Percentiles rank a stretch among this genome's conserved stretches.
Evolutionary conservation across 164 flowering plant species (phyloP).

Genomic region (Magnolia sinica): DNA sequence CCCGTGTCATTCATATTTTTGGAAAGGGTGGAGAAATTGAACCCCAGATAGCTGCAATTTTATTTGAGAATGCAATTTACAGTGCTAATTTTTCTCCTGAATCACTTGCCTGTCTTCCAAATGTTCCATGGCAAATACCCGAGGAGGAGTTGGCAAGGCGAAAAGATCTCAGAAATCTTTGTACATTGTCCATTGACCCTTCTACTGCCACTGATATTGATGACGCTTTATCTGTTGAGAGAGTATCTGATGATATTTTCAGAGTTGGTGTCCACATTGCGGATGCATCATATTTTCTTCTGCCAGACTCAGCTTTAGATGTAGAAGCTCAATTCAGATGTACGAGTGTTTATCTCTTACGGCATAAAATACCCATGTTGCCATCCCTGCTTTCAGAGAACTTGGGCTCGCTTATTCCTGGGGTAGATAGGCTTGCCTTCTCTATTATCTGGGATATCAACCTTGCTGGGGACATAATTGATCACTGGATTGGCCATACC

Average conservation of each 20-base stretch:
- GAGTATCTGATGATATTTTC: conserved; percentile 38
- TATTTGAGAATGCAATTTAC: conserved; percentile 65
- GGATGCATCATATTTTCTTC: conserved; percentile 83
- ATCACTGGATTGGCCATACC: conserved; percentile 91
- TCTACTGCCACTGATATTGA: conserved; percentile 80
- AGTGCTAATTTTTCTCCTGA: conserved; percentile 63
- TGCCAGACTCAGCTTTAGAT: conserved; percentile 69
- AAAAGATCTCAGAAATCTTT: conserved; percentile 68
- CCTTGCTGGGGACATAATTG: conserved; percentile 45
- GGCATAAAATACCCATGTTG: conserved; percentile 71
- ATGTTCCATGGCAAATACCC: conserved; percentile 66
- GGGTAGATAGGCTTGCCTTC: conserved; percentile 78
- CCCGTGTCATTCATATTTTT: conserved; percentile 46
- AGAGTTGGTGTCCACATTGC: conserved; percentile 92
- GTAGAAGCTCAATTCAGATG: conserved; percentile 71
- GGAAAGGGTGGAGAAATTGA: conserved; percentile 78
- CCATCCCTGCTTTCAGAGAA: conserved; percentile 79
- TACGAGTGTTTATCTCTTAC: conserved; percentile 66
- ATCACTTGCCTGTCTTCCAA: conserved; percentile 70
- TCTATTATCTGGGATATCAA: conserved; percentile 79
- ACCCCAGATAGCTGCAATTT: conserved; percentile 67
- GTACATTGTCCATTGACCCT: conserved; percentile 89
- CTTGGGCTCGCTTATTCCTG: conserved; percentile 81
- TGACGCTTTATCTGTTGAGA: conserved; percentile 90
- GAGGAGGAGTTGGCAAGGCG: conserved; percentile 49